Percentiles rank a stretch among this genome's conserved stretches.
phyloP scores from a whole-genome alignment of 2,329 filamentous ascomycete species.

The Falciphora oryzae region DNA sequence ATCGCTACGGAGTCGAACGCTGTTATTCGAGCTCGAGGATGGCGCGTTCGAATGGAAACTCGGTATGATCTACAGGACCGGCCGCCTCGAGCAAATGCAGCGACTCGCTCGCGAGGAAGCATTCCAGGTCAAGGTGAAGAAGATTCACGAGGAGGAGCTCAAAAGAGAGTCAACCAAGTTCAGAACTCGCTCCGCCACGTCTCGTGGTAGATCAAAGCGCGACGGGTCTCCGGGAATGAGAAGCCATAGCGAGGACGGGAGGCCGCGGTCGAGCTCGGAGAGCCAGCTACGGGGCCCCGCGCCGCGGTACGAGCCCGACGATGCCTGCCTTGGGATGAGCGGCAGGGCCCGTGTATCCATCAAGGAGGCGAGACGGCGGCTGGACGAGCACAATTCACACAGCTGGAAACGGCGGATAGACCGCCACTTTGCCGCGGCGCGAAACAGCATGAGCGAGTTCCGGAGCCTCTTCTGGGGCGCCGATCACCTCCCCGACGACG shows the following conservation, averaged over 20 bases:
- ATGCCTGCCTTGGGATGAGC: constrained; percentile 61
- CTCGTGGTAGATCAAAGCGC: constrained; percentile 28
- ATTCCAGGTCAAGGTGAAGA: constrained; percentile 81
- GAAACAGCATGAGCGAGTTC: constrained; percentile 70
- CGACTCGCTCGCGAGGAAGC: constrained; percentile 85
- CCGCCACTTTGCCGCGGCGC: constrained; percentile 62
- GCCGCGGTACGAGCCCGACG: constrained; percentile 76
- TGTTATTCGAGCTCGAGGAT: constrained; percentile 91
- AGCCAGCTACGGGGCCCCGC: constrained; percentile 20
- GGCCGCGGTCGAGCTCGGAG: constrained; percentile 27
- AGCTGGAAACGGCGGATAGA: constrained; percentile 94
- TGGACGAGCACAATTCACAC: constrained; percentile 77
- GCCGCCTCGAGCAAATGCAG: constrained; percentile 84
- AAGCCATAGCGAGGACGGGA: constrained; percentile 52
- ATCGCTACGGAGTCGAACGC: constrained; percentile 71
- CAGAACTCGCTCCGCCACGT: constrained; percentile 49
- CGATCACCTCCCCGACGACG: constrained; percentile 74
- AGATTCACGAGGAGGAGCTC: constrained; percentile 66
- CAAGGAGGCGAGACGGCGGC: constrained; percentile 66
- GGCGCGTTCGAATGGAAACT: constrained; percentile 97
- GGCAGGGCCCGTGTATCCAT: constrained; percentile 67
- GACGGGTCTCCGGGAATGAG: constrained; percentile 25
- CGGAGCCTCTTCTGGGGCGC: constrained; percentile 75
- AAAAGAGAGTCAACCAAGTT: constrained; percentile 46
- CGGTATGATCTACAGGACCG: constrained; percentile 86